Evolutionary conservation across 352 stramenopile genomes (phyloP).

Genomic region (Pythium utonaiense): DNA sequence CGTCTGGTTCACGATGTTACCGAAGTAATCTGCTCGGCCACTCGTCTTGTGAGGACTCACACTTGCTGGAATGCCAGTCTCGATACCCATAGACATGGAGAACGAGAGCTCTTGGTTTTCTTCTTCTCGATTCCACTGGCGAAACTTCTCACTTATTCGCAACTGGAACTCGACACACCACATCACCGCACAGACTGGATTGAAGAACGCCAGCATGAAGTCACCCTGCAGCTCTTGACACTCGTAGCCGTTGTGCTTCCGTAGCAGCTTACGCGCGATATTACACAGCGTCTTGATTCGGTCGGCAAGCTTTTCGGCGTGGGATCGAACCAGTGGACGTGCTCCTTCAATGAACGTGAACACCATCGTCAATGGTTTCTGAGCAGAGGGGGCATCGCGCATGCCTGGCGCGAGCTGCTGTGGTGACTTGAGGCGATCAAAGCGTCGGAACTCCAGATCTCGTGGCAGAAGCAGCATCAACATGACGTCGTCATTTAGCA

Average conservation of each 20-base stretch:
- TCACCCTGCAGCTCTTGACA: constrained; percentile 86
- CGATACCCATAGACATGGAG: constrained; percentile 86
- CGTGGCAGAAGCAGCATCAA: constrained; percentile 79
- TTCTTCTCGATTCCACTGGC: constrained; percentile 68
- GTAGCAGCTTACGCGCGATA: constrained; percentile 64
- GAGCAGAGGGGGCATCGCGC: constrained; percentile 75
- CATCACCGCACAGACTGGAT: constrained; percentile 71
- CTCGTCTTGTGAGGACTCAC: constrained; percentile 88
- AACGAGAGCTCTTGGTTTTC: constrained; percentile 81
- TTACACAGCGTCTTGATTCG: constrained; percentile 84
- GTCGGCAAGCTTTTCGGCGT: constrained; percentile 80
- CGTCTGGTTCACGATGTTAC: constrained; percentile 89
- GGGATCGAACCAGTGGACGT: constrained; percentile 71
- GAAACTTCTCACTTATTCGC: constrained; percentile 72
- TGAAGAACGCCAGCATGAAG: constrained; percentile 89
- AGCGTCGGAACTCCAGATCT: constrained; percentile 71
- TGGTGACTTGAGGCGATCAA: constrained; percentile 68
- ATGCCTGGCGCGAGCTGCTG: constrained; percentile 73
- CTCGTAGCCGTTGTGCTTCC: constrained; percentile 85
- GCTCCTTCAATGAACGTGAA: constrained; percentile 89
- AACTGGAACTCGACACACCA: constrained; percentile 87
- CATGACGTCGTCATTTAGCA: constrained; percentile 70
- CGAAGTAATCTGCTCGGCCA: constrained; percentile 85
- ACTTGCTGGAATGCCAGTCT: constrained; percentile 76
- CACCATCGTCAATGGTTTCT: constrained; percentile 83